These are phyloP conservation scores for Phialophora verrucosa DNA, from an alignment of 2,329 filamentous ascomycete species.

Conservation along the genomic window DNA sequence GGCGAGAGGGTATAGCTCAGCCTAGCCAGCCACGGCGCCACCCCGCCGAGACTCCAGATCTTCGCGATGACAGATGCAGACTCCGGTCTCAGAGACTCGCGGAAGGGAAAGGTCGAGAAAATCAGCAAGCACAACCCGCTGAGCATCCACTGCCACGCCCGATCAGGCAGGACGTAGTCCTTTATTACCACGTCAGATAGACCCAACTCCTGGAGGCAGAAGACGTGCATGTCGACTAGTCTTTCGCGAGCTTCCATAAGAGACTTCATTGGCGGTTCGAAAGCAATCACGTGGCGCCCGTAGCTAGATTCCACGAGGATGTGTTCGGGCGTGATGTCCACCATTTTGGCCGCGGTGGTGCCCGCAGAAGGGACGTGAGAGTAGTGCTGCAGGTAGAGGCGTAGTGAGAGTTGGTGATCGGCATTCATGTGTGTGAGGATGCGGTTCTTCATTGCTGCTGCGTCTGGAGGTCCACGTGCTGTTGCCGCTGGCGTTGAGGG, in stretches of 20 bases:
- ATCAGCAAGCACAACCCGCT: conserved; percentile 48
- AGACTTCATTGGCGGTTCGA: conserved; percentile 72
- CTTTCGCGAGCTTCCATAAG: conserved; percentile 71
- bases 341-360: conserved; percentile 59
- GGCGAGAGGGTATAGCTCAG: conserved; percentile 66
- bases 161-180: conserved; percentile 56
- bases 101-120: conserved; percentile 60
- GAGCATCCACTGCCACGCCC: conserved; percentile 27
- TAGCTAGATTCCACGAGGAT: conserved; percentile 66
- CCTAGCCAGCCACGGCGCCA: conserved; percentile 63
- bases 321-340: conserved; percentile 67
- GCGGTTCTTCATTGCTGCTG: conserved; percentile 48
- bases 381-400: conserved; percentile 78
- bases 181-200: conserved; percentile 62
- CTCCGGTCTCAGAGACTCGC: conserved; percentile 60
- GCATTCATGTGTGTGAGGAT: conserved; percentile 86
- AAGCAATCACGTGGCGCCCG: conserved; percentile 59
- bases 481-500: neutral
- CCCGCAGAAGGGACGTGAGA: conserved; percentile 58
- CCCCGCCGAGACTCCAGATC: conserved; percentile 51
- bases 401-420: conserved; percentile 76
- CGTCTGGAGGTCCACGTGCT: conserved; percentile 24
- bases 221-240: conserved; percentile 73
- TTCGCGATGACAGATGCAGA: conserved; percentile 54
- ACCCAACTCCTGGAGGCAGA: conserved; percentile 64